Percentiles rank a stretch among this genome's conserved stretches.
Conservation (phyloP, 306 rosid genomes). For the Hippophae rhamnoides region DNA sequence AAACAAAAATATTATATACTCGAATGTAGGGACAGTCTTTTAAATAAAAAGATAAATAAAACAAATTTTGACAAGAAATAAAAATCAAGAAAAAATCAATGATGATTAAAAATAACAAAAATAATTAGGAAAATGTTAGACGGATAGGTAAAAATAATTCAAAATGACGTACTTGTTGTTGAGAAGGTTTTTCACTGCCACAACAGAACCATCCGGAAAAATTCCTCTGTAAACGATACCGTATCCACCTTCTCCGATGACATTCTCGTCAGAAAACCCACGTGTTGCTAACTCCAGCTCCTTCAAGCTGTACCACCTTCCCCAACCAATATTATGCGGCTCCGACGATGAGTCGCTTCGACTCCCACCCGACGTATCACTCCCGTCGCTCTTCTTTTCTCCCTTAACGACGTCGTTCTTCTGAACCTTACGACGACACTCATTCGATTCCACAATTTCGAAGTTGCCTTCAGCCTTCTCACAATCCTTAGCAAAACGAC, state of each 20-base stretch:
- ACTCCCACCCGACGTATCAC: slow-evolving; percentile 40
- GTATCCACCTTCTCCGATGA: slow-evolving; percentile 96
- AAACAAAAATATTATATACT: too few species aligned
- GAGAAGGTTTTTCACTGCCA: slow-evolving; percentile 89
- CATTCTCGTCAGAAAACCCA: slow-evolving; percentile 55
- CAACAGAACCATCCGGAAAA: slow-evolving; percentile 60
- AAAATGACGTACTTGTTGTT: slow-evolving; percentile 67
- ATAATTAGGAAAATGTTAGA: too few species aligned
- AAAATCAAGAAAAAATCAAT: too few species aligned
- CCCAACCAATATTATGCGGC: slow-evolving; percentile 76
- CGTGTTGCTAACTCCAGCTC: slow-evolving; percentile 73
- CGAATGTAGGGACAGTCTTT: too few species aligned
- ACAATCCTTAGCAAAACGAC: slow-evolving; percentile 13
- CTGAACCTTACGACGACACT: slow-evolving; percentile 10
- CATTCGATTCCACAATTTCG: slow-evolving; percentile 24
- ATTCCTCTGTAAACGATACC: slow-evolving; percentile 77
- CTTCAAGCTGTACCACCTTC: slow-evolving; percentile 71
- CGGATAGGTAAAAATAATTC: neutral
- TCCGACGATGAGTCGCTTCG: slow-evolving; percentile 42
- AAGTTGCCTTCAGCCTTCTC: slow-evolving; percentile 22
- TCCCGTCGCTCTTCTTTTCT: slow-evolving; percentile 25
- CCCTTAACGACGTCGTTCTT: slow-evolving; percentile 22
- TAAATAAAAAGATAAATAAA: too few species aligned
- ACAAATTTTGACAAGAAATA: too few species aligned
- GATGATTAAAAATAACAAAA: too few species aligned